phyloP scores from a whole-genome alignment of 768 basidiomycete species.

The Hygrophorus pudorinus region DNA sequence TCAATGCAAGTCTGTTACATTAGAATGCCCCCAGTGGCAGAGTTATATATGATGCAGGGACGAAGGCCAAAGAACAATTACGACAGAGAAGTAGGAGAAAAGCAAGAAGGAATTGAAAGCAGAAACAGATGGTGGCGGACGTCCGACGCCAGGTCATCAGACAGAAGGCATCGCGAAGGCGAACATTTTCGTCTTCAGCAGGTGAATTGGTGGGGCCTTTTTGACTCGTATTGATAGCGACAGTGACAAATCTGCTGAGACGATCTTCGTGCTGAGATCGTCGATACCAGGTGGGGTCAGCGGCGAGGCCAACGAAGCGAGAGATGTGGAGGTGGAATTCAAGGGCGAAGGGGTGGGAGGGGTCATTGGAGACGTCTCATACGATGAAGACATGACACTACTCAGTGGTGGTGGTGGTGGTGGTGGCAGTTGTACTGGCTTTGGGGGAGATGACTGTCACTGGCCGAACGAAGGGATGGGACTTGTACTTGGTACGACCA shows the following conservation, averaged over 20 bases:
- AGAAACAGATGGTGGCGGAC: too few relatives aligned
- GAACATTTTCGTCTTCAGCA: conserved; percentile 53
- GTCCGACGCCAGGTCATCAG: conserved; percentile 36
- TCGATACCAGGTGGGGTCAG: conserved; percentile 46
- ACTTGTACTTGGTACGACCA: conserved; percentile 33
- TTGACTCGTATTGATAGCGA: conserved; percentile 25
- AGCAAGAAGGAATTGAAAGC: too few relatives aligned
- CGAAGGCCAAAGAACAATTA: too few relatives aligned
- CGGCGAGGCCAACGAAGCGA: conserved; percentile 53
- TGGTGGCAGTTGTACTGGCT: conserved; percentile 21
- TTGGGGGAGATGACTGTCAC: conserved; percentile 22
- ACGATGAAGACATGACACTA: too few relatives aligned
- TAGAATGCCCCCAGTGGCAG: too few relatives aligned
- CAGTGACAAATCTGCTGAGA: conserved; percentile 31
- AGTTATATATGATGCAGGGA: too few relatives aligned
- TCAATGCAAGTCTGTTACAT: too few relatives aligned
- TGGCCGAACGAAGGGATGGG: too few relatives aligned
- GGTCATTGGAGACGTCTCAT: conserved; percentile 22
- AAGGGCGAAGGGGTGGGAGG: conserved; percentile 46
- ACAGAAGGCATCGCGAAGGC: conserved; percentile 50
- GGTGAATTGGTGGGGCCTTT: conserved; percentile 26
- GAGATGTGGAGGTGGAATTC: conserved; percentile 44
- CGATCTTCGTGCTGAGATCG: conserved; percentile 40
- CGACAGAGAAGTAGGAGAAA: too few relatives aligned
- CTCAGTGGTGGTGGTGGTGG: conserved; percentile 13